Percentiles rank a stretch among this genome's conserved stretches.
Conservation (phyloP, 768 basidiomycete species). For the Rhizopogon roseolus region DNA sequence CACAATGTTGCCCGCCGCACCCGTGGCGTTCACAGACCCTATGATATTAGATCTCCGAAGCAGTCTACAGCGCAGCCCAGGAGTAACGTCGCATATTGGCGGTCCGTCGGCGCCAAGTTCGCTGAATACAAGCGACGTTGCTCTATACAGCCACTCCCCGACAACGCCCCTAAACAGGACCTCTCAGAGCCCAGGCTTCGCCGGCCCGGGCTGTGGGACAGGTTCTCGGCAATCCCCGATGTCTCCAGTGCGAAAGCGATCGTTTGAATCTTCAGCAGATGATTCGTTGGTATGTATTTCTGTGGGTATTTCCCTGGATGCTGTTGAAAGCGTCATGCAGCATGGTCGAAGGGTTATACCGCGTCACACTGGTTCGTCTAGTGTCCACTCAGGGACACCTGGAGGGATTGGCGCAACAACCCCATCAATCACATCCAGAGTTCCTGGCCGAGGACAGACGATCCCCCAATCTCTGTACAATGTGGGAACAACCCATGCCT, state of each 20-base stretch:
- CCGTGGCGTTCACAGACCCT: background rate
- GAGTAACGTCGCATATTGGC: background rate
- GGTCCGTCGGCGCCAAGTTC: constrained; percentile 7
- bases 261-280: constrained; percentile 6
- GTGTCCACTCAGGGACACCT: constrained; percentile 8
- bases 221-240: constrained; percentile 5
- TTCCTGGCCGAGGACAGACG: constrained; percentile 12
- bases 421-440: background rate
- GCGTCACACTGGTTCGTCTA: constrained; percentile 9
- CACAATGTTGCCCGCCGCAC: background rate
- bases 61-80: background rate
- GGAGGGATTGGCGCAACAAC: background rate
- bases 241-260: constrained; percentile 18
- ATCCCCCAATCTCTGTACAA: constrained; percentile 22
- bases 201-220: constrained; percentile 4
- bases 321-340: constrained; percentile 15
- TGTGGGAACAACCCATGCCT: constrained; percentile 8
- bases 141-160: constrained; percentile 15
- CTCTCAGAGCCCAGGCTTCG: constrained; percentile 1
- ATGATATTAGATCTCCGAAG: background rate
- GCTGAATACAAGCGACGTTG: background rate
- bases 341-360: constrained; percentile 12
- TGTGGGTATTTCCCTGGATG: constrained; percentile 6
- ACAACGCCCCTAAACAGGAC: constrained; percentile 11
- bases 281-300: constrained; percentile 3